phyloP scores from a whole-genome alignment of 179 eudicot genomes.

The Drosera spatulata region DNA sequence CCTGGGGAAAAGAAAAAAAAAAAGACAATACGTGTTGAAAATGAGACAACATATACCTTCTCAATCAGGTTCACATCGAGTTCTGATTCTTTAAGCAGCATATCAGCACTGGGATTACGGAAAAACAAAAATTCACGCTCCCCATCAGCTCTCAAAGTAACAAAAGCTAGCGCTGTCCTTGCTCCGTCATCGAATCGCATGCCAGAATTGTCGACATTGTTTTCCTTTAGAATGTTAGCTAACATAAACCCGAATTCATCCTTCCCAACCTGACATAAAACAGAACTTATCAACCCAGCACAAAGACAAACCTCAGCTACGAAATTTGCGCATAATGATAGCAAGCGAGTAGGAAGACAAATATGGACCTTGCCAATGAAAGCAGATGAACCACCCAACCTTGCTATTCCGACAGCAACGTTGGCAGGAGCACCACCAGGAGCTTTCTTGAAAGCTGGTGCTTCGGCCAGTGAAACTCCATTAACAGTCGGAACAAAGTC shows the following conservation, averaged over 20 bases:
- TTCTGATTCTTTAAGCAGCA: constrained; percentile 39
- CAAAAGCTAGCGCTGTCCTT: constrained; percentile 49
- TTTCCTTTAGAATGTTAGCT: constrained; percentile 40
- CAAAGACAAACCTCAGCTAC: too few relatives aligned
- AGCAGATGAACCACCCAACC: constrained; percentile 53
- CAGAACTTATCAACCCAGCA: too few relatives aligned
- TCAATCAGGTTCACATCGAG: constrained; percentile 30
- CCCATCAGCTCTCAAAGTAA: constrained; percentile 40
- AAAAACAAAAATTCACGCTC: constrained; percentile 56
- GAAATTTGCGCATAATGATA: too few relatives aligned
- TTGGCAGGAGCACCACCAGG: constrained; percentile 66
- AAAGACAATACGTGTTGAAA: background rate
- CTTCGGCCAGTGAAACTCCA: constrained; percentile 50
- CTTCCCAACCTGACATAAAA: constrained; percentile 33
- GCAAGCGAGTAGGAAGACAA: too few relatives aligned
- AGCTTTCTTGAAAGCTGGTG: constrained; percentile 52
- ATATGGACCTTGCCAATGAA: constrained; percentile 42
- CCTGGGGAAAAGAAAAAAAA: too few relatives aligned
- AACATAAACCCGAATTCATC: constrained; percentile 59
- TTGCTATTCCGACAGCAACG: constrained; percentile 55
- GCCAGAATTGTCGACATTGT: constrained; percentile 39
- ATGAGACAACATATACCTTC: constrained; percentile 16
- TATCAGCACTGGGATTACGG: constrained; percentile 60
- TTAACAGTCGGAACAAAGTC: constrained; percentile 46
- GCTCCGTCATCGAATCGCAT: constrained; percentile 39